Evolutionary conservation across 2,329 filamentous ascomycete species (phyloP).

Genomic region (Lasiodiplodia sp.): DNA sequence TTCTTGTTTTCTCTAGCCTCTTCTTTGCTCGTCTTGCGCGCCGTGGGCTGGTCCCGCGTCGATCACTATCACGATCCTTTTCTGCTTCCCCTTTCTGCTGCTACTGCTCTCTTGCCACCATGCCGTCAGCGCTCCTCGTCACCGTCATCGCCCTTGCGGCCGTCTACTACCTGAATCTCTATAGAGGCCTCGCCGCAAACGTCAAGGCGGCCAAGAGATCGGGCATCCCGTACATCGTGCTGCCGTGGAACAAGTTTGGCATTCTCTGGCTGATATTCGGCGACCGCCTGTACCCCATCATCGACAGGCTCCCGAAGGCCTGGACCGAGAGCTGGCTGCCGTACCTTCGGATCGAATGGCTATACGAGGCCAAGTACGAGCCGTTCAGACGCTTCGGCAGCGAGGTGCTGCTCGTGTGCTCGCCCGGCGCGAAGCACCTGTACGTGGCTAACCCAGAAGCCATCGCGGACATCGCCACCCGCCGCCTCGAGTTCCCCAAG

Average conservation of each 20-base stretch:
- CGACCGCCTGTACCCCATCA: slow-evolving; percentile 62
- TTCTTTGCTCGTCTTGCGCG: neutral
- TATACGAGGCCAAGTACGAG: slow-evolving; percentile 62
- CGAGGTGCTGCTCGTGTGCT: slow-evolving; percentile 71
- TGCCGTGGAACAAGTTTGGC: slow-evolving; percentile 57
- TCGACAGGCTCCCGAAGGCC: slow-evolving; percentile 62
- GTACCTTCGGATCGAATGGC: slow-evolving; percentile 66
- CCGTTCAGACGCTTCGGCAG: slow-evolving; percentile 64
- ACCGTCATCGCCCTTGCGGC: slow-evolving; percentile 41
- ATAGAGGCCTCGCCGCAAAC: slow-evolving; percentile 50
- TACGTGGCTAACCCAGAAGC: slow-evolving; percentile 70
- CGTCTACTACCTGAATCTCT: slow-evolving; percentile 44
- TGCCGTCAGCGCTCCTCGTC: slow-evolving; percentile 39
- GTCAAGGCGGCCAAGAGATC: slow-evolving; percentile 54
- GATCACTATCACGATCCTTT: slow-evolving; percentile 1
- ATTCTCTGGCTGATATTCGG: slow-evolving; percentile 64
- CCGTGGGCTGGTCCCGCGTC: slow-evolving; percentile 11
- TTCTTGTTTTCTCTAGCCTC: neutral
- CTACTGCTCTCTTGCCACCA: slow-evolving; percentile 24
- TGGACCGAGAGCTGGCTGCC: slow-evolving; percentile 66
- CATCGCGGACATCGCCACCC: slow-evolving; percentile 69
- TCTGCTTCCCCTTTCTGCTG: neutral
- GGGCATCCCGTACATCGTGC: slow-evolving; percentile 53
- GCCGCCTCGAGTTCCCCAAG: slow-evolving; percentile 76
- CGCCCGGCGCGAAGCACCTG: slow-evolving; percentile 61